Conservation (phyloP, 192 early-diverging fungal genomes). For the Kappamyces sp. region DNA sequence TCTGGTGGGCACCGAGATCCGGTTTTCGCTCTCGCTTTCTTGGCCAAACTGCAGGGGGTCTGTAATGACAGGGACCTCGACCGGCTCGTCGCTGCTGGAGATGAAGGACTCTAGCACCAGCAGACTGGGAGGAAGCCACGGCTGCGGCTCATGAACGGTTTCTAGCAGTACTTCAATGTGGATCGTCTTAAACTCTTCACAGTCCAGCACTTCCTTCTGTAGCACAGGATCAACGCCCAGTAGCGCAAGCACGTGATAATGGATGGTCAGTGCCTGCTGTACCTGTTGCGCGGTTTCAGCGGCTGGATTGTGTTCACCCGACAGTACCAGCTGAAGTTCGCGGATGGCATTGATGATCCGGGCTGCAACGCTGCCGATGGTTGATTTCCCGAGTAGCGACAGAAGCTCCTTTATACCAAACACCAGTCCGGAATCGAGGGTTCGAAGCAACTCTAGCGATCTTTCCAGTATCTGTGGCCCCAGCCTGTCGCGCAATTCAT, state of each 20-base stretch:
- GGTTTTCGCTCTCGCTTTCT: background rate
- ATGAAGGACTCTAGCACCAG: constrained; percentile 62
- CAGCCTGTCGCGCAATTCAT: no score
- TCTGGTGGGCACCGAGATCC: background rate
- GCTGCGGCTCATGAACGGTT: constrained; percentile 14
- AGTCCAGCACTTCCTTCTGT: constrained; percentile 36
- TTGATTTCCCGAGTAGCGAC: no score
- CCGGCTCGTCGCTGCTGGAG: constrained; percentile 59
- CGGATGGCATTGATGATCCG: background rate
- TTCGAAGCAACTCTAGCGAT: background rate
- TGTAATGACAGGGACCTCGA: constrained; percentile 10
- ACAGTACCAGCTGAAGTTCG: background rate
- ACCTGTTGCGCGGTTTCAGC: background rate
- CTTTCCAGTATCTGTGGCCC: constrained; percentile 14
- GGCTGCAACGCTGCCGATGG: background rate
- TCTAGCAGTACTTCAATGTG: constrained; percentile 16
- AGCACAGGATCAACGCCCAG: constrained; percentile 51
- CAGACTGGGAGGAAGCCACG: constrained; percentile 53
- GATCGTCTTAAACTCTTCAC: constrained; percentile 16
- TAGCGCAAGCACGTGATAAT: constrained; percentile 54
- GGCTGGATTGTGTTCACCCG: background rate
- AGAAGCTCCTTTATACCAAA: no score
- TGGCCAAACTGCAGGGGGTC: background rate
- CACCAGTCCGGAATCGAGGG: no score
- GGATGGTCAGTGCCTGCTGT: constrained; percentile 32